Evolutionary conservation across 768 basidiomycete species (phyloP).

Genomic region (Tylopilus sp.): DNA sequence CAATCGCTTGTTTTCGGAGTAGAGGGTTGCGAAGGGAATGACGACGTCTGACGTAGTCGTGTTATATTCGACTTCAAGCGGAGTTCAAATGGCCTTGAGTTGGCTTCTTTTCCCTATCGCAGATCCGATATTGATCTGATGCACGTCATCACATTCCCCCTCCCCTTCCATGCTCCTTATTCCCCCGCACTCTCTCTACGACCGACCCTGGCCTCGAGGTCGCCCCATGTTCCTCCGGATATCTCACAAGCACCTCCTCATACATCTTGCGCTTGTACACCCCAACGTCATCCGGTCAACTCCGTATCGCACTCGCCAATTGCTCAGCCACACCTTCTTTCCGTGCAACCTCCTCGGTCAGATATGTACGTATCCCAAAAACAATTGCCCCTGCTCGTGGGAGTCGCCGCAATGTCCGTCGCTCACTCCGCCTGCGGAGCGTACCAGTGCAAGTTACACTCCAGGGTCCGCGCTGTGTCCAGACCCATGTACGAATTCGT

Average conservation of each 20-base stretch:
- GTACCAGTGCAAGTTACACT: constrained; percentile 32
- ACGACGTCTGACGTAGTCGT: constrained; percentile 44
- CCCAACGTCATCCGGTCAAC: constrained; percentile 62
- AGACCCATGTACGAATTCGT: constrained; percentile 34
- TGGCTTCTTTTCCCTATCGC: constrained; percentile 26
- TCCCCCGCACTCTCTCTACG: constrained; percentile 14
- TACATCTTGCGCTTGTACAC: constrained; percentile 29
- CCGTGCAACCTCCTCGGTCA: constrained; percentile 42
- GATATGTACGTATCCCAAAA: constrained; percentile 55
- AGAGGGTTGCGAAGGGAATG: constrained; percentile 35
- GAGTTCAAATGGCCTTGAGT: constrained; percentile 32
- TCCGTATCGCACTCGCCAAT: constrained; percentile 58
- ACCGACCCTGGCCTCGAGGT: background rate
- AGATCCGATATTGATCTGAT: constrained; percentile 35
- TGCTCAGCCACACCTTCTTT: constrained; percentile 52
- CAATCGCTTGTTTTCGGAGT: constrained; percentile 24
- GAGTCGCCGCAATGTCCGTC: constrained; percentile 65
- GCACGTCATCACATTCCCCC: constrained; percentile 28
- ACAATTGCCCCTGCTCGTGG: constrained; percentile 44
- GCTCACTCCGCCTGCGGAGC: constrained; percentile 57
- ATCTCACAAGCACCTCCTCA: constrained; percentile 1
- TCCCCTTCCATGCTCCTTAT: constrained; percentile 12
- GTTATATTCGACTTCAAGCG: constrained; percentile 42
- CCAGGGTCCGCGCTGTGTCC: constrained; percentile 21
- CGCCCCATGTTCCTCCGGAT: constrained; percentile 15